Percentiles rank a stretch among this genome's conserved stretches.
Conservation (phyloP, 2,329 filamentous ascomycete species). For the Claviceps fusiformis region DNA sequence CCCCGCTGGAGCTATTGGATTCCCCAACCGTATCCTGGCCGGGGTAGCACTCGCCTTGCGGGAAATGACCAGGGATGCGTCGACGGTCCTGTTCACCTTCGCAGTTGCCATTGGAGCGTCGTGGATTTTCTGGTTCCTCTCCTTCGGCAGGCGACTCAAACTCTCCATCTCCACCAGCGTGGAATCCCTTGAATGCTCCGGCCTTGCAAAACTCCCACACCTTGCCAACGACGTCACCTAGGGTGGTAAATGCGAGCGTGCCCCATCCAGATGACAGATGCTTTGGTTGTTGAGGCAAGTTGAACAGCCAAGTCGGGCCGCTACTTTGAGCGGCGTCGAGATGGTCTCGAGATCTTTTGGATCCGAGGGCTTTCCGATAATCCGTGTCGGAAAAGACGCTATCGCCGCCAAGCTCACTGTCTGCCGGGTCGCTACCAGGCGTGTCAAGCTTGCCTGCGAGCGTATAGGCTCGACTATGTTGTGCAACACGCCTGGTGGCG, state of each 20-base stretch:
- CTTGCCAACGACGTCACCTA: slow-evolving; percentile 58
- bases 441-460: slow-evolving; percentile 42
- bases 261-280: slow-evolving; percentile 35
- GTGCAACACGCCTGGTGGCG: background rate
- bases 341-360: slow-evolving; percentile 27
- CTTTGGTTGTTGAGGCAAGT: slow-evolving; percentile 15
- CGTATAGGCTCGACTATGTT: slow-evolving; percentile 23
- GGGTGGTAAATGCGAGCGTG: slow-evolving; percentile 43
- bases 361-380: slow-evolving; percentile 39
- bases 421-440: slow-evolving; percentile 20
- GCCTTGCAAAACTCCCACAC: slow-evolving; percentile 74
- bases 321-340: slow-evolving; percentile 20
- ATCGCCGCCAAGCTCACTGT: slow-evolving; percentile 30
- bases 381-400: slow-evolving; percentile 44
- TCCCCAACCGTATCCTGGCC: slow-evolving; percentile 12
- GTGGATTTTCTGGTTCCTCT: slow-evolving; percentile 2
- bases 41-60: slow-evolving; percentile 15
- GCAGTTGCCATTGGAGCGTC: slow-evolving; percentile 7
- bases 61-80: slow-evolving; percentile 17
- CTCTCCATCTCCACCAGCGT: slow-evolving; percentile 66
- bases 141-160: slow-evolving; percentile 39
- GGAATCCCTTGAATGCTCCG: slow-evolving; percentile 68
- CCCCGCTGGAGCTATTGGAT: slow-evolving; percentile 15
- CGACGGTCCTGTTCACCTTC: slow-evolving; percentile 11
- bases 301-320: slow-evolving; percentile 20